These are phyloP conservation scores for Trichoderma endophyticum DNA, from an alignment of 2,329 filamentous ascomycete genomes.

Conservation along the genomic window DNA sequence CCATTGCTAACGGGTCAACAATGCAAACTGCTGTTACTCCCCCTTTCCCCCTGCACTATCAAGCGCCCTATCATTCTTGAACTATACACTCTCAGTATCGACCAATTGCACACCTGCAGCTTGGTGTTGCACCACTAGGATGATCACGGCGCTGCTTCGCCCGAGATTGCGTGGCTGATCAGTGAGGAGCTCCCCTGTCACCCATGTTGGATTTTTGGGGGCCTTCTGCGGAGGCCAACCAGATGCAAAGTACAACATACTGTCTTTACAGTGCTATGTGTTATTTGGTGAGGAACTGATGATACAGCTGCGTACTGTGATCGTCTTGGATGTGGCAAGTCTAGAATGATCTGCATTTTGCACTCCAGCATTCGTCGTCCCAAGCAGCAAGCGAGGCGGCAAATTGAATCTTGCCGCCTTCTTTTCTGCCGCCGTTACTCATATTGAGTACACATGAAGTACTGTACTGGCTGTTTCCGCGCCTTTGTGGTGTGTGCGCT, in stretches of 20 bases:
- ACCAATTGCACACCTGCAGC: background rate
- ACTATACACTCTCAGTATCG: background rate
- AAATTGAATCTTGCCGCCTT: background rate
- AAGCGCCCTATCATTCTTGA: background rate
- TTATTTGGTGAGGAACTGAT: background rate
- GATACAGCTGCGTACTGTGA: background rate
- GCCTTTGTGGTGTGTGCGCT: background rate
- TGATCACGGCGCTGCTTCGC: background rate
- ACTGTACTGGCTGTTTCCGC: background rate
- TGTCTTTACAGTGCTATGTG: background rate
- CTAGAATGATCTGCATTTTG: background rate
- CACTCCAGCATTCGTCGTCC: background rate
- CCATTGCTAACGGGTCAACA: background rate
- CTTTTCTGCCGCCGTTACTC: background rate
- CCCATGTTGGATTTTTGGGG: background rate
- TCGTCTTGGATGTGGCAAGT: background rate
- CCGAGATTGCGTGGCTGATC: constrained; percentile 5
- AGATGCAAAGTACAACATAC: background rate
- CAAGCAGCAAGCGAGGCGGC: background rate
- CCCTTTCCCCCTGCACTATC: background rate
- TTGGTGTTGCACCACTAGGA: background rate
- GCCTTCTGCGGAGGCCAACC: background rate
- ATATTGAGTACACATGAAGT: background rate
- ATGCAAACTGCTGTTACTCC: background rate
- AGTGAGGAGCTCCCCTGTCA: background rate